phyloP scores from a whole-genome alignment of 768 basidiomycete genomes.

The Collybiopsis luxurians region DNA sequence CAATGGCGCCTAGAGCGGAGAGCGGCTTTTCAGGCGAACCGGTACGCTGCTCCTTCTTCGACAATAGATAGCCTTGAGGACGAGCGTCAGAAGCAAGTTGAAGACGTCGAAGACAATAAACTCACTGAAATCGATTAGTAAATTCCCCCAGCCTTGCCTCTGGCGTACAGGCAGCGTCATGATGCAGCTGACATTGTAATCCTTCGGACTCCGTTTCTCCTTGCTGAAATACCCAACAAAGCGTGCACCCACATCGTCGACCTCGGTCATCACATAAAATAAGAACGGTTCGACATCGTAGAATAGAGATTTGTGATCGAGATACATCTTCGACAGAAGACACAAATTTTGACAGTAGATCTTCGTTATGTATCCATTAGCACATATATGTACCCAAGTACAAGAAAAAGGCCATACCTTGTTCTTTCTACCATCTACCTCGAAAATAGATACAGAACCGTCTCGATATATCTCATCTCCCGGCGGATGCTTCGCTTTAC shows the following conservation, averaged over 20 bases:
- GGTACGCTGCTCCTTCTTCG: conserved; percentile 86
- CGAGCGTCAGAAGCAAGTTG: neutral
- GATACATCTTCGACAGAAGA: conserved; percentile 96
- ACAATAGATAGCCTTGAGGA: conserved; percentile 85
- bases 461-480: conserved; percentile 99
- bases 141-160: conserved; percentile 94
- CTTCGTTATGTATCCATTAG: conserved; percentile 31
- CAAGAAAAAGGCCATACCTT: conserved; percentile 51
- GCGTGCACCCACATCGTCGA: conserved; percentile 83
- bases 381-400: too few species aligned
- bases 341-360: conserved; percentile 99
- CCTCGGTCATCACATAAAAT: conserved; percentile 96
- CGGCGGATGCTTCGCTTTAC: conserved; percentile 91
- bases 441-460: conserved; percentile 84
- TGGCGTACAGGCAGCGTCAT: conserved; percentile 97
- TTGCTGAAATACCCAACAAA: conserved; percentile 99
- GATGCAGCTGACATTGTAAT: conserved; percentile 98
- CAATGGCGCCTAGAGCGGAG: conserved; percentile 86
- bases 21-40: conserved; percentile 97
- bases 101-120: conserved; percentile 12
- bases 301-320: conserved; percentile 97
- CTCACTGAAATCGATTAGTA: conserved; percentile 97
- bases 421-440: conserved; percentile 97
- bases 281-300: conserved; percentile 99
- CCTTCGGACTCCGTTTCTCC: conserved; percentile 94